A percentile compares a stretch with the other conserved stretches of the same genome.
Evolutionary conservation across 1,284 basidiomycete species (phyloP).

Genomic region (Ceratobasidium sp.): DNA sequence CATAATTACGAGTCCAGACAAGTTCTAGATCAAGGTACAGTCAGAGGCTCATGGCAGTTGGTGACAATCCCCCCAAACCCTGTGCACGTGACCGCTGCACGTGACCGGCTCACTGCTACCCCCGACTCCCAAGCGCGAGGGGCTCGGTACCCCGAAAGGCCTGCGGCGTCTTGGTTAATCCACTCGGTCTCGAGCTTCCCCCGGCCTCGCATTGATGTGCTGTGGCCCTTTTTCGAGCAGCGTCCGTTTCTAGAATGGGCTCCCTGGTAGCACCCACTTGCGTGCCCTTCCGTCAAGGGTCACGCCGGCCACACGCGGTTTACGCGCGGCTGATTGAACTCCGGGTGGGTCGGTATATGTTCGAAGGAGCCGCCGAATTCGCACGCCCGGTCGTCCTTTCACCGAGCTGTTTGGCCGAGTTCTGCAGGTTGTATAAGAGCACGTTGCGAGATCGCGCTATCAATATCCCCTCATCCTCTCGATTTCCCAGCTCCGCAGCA

Average conservation of each 20-base stretch:
- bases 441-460: background rate
- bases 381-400: constrained; percentile 21
- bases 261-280: background rate
- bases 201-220: constrained; percentile 25
- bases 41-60: constrained; percentile 13
- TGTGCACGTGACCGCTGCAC: constrained; percentile 24
- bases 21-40: constrained; percentile 12
- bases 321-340: constrained; percentile 22
- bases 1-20: constrained; percentile 40
- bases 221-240: background rate
- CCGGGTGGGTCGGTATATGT: constrained; percentile 4
- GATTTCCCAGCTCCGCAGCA: background rate
- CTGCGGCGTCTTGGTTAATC: constrained; percentile 5
- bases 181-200: constrained; percentile 28
- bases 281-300: background rate
- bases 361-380: background rate
- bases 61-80: constrained; percentile 25
- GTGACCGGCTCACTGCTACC: constrained; percentile 32
- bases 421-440: constrained; percentile 13
- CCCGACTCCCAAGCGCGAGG: constrained; percentile 32
- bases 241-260: constrained; percentile 27
- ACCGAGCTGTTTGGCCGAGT: constrained; percentile 23
- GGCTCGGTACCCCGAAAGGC: background rate
- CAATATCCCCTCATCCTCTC: constrained; percentile 11
- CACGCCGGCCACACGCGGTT: constrained; percentile 27